These are phyloP conservation scores for Solanum gandarillasii DNA, from an alignment of 257 asterid species.

Conservation along the genomic window DNA sequence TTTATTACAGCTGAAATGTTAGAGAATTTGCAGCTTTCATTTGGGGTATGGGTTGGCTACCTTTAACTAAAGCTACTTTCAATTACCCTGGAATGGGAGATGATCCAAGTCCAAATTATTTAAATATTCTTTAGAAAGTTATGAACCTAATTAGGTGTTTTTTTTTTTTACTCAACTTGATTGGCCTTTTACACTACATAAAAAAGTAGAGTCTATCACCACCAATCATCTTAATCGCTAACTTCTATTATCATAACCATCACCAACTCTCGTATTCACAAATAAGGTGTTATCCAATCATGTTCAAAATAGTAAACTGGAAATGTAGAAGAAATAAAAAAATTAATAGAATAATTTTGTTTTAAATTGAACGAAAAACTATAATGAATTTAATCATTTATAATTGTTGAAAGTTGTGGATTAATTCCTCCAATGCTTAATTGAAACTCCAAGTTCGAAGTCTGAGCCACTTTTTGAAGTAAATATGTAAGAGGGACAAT, in stretches of 20 bases:
- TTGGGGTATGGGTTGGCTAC: not conserved
- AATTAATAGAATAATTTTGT: not conserved
- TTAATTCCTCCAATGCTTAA: too few species aligned
- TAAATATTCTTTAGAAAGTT: not conserved
- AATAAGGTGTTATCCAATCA: too few species aligned
- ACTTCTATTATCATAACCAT: not conserved
- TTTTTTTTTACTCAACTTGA: not conserved
- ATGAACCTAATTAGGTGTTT: not conserved
- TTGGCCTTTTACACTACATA: not conserved
- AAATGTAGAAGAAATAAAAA: too few species aligned
- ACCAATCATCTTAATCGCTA: not conserved
- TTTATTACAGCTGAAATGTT: not conserved
- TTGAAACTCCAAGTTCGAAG: too few species aligned
- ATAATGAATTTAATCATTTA: too few species aligned
- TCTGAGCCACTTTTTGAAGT: too few species aligned
- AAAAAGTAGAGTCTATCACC: not conserved
- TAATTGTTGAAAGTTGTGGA: too few species aligned
- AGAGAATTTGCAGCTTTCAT: not conserved
- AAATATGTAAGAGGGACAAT: too few species aligned
- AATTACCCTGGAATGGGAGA: not conserved
- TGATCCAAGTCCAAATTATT: too few species aligned
- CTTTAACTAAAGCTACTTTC: not conserved
- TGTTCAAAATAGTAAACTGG: not conserved
- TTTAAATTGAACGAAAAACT: too few species aligned
- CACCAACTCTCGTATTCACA: accelerated